Conservation (phyloP, 1,284 basidiomycete genomes). For the Amylostereum areolatum region DNA sequence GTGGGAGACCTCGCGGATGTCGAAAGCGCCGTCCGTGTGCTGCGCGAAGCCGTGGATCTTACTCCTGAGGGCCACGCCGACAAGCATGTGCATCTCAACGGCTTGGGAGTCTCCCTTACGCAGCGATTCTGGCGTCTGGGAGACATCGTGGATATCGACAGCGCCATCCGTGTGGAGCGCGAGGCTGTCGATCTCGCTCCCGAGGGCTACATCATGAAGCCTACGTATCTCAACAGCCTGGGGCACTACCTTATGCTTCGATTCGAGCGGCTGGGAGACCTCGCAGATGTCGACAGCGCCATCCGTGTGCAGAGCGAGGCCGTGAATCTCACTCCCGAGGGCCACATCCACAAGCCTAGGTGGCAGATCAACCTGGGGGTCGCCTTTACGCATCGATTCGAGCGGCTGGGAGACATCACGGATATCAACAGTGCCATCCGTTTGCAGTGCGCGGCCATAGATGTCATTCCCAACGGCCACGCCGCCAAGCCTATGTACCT, state of each 20-base stretch:
- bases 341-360: no score
- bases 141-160: background rate
- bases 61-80: background rate
- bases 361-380: no score
- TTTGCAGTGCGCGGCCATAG: no score
- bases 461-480: no score
- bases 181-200: background rate
- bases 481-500: no score
- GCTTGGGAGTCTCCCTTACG: background rate
- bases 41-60: background rate
- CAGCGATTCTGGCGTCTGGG: background rate
- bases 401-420: no score
- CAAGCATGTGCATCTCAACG: background rate
- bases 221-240: background rate
- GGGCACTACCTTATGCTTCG: background rate
- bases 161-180: background rate
- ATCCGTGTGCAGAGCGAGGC: no score
- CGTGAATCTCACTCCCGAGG: no score
- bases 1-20: constrained; percentile 15
- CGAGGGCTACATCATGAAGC: background rate
- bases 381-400: no score
- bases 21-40: constrained; percentile 15
- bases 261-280: no score
- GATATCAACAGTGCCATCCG: no score
- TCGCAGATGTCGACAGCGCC: no score